Evolutionary conservation across 139 green algal species (phyloP).

Genomic region (Monoraphidium neglectum): DNA sequence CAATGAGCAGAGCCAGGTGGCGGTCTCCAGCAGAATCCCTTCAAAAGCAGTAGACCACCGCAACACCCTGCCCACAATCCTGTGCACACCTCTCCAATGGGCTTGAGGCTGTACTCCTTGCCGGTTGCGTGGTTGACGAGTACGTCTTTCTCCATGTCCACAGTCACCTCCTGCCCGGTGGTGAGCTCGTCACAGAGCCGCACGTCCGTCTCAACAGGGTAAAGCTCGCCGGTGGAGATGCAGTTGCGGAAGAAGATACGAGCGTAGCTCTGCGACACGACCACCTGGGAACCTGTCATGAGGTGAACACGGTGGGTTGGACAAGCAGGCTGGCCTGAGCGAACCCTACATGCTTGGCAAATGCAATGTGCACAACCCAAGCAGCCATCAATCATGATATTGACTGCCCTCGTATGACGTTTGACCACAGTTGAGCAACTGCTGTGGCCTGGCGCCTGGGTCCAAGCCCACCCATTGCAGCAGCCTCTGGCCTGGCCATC

Average conservation of each 20-base stretch:
- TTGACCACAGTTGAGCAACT: no score
- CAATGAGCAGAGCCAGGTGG: no score
- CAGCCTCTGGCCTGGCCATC: no score
- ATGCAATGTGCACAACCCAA: no score
- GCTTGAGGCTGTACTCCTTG: conserved; percentile 79
- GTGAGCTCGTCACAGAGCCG: conserved; percentile 83
- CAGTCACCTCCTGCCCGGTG: conserved; percentile 73
- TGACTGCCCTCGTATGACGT: neutral
- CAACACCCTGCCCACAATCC: no score
- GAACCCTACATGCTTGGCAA: no score
- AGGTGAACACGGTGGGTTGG: no score
- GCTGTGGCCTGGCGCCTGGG: no score
- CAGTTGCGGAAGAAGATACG: conserved; percentile 98
- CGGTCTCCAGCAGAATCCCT: no score
- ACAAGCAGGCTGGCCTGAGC: no score
- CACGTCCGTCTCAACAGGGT: conserved; percentile 82
- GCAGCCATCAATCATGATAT: neutral
- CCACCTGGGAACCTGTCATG: conserved; percentile 62
- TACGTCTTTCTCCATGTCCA: conserved; percentile 89
- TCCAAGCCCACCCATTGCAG: no score
- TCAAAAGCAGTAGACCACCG: no score
- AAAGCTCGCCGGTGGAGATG: conserved; percentile 93
- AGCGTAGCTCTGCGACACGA: conserved; percentile 92
- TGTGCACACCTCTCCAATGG: conserved; percentile 86
- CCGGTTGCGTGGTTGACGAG: conserved; percentile 80